phyloP scores from a whole-genome alignment of 2,329 filamentous ascomycete genomes.

The Clarireedia hainanense region DNA sequence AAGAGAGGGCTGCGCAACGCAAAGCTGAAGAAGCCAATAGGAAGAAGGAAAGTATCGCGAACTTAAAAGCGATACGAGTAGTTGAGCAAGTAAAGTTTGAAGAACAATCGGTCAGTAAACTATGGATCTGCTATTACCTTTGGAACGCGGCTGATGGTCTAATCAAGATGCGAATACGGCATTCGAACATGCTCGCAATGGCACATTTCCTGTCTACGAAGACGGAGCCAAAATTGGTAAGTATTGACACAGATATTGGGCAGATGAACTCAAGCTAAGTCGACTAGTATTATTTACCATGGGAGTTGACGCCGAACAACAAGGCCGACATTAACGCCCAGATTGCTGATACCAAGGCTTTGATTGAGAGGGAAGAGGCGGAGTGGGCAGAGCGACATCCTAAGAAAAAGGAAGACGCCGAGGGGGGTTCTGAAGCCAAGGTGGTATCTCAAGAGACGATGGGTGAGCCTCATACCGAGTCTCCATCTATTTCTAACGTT shows the following conservation, averaged over 20 bases:
- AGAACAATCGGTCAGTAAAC: slow-evolving; percentile 59
- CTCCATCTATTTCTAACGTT: slow-evolving; percentile 29
- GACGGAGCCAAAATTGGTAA: slow-evolving; percentile 64
- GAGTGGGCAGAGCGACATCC: slow-evolving; percentile 48
- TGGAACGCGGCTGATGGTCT: slow-evolving; percentile 3
- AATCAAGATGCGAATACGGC: slow-evolving; percentile 52
- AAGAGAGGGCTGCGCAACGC: slow-evolving; percentile 67
- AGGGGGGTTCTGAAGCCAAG: slow-evolving; percentile 22
- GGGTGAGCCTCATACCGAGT: slow-evolving; percentile 38
- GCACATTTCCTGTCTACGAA: slow-evolving; percentile 69
- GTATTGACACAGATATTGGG: slow-evolving; percentile 28
- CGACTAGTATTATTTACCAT: slow-evolving; percentile 74
- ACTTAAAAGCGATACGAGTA: slow-evolving; percentile 52
- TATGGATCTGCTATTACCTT: too few species aligned
- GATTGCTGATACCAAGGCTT: slow-evolving; percentile 54
- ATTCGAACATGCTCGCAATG: slow-evolving; percentile 61
- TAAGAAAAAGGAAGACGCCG: slow-evolving; percentile 22
- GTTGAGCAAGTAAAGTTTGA: slow-evolving; percentile 69
- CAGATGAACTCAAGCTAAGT: slow-evolving; percentile 16
- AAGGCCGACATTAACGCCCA: slow-evolving; percentile 65
- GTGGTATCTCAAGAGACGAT: slow-evolving; percentile 32
- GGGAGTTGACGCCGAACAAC: slow-evolving; percentile 63
- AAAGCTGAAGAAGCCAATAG: slow-evolving; percentile 62
- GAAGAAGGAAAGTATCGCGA: slow-evolving; percentile 56
- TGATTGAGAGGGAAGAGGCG: slow-evolving; percentile 55